Evolutionary conservation across 768 basidiomycete species (phyloP).

Genomic region (Suillus occidentalis): DNA sequence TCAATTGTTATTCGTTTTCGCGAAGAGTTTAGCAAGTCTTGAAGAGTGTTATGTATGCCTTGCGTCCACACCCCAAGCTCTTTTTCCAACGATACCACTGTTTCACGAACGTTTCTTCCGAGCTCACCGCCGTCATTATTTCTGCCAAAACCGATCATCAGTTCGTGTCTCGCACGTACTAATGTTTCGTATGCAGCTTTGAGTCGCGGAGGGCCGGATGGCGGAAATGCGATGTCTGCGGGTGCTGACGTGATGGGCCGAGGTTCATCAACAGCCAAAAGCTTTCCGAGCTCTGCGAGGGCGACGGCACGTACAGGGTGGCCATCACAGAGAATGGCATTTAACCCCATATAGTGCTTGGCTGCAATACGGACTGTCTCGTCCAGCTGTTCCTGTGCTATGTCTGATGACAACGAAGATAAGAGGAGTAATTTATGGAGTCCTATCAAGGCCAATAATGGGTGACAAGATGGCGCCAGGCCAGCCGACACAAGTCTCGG

Average conservation of each 20-base stretch:
- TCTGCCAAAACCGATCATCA: conserved; percentile 71
- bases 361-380: conserved; percentile 59
- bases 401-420: conserved; percentile 39
- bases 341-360: conserved; percentile 53
- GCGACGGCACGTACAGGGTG: conserved; percentile 81
- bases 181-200: conserved; percentile 40
- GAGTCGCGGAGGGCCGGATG: conserved; percentile 63
- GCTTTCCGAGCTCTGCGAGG: conserved; percentile 77
- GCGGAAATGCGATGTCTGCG: conserved; percentile 48
- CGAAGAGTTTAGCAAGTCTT: conserved; percentile 34
- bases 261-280: conserved; percentile 78
- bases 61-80: conserved; percentile 72
- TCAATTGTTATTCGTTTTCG: background rate
- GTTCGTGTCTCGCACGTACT: conserved; percentile 56
- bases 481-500: conserved; percentile 60
- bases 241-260: conserved; percentile 33
- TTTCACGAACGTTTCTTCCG: conserved; percentile 60
- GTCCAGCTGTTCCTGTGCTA: conserved; percentile 57
- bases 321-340: conserved; percentile 52
- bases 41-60: conserved; percentile 56
- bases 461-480: conserved; percentile 68
- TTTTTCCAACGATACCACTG: conserved; percentile 61
- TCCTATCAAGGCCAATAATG: conserved; percentile 72
- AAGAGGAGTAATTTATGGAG: conserved; percentile 71
- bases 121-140: conserved; percentile 71